Base-by-base conservation (phyloP, 805 yeast species). In the Ogataea wickerhamii region DNA sequence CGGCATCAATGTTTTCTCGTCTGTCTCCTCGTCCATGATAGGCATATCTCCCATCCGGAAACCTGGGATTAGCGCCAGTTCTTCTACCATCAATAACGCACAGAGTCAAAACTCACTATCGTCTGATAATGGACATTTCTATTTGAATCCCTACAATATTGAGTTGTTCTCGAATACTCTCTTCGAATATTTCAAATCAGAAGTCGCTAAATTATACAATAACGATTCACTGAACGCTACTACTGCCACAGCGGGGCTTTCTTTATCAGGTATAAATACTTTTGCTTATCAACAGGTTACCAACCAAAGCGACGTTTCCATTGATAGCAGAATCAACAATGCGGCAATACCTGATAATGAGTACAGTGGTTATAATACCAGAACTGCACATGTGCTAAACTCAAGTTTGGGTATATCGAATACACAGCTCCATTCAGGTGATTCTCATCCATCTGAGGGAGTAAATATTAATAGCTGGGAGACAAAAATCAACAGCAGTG, bases 241-340 rank as follows among this genome's bases (percentile, higher is more conserved):
- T 11, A 25, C 33, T 4, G 18, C 41, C 11, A 40, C 42, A 6
- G 28, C 37, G 11, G 44, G 44, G 18, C 29, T 38, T 13, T 45
- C 48, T 12, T 32, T 38, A 6, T 43, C 45, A 4, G 31, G 45
- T 6, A 34, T 40, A 5, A 38, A 44, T 12, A 41, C 38, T 12
- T 39, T 44, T 8, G 39, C 49, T 4, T 48, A 43, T 29, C 51
- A 48, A 19, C 48, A 39, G 10, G 40, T 42, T 18, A 38, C 38
- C 8, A 22, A 22, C 25, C 25, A n/a, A n/a, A n/a, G n/a, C n/a
- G n/a, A n/a, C n/a, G n/a, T n/a, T n/a, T n/a, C n/a, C n/a, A 22
- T 22, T 22, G 25, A 22, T 12, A 22, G 25, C 25, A 8, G 25
- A 8, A 8, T 12, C 12, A 22, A 22, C 12, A 22, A 22, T 22